Base-by-base conservation (phyloP, 805 yeast genomes). In the Wickerhamomyces mucosus region DNA sequence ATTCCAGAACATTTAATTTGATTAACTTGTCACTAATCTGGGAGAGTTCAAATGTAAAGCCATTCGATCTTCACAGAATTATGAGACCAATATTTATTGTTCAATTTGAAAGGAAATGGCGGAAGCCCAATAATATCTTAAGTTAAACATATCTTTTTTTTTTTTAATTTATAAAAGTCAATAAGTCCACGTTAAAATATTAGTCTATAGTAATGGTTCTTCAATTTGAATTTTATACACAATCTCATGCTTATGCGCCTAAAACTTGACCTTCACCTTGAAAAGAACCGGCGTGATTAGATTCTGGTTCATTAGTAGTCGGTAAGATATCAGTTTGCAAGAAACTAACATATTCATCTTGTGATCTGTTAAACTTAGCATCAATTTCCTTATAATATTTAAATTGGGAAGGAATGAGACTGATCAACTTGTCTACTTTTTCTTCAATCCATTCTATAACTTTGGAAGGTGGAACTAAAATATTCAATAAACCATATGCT, bases 381-480 rank as follows among this genome's bases (percentile, higher is more conserved):
- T 72, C 78, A 26, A 59, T 66, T 56, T 83, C 94, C 36, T 59
- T 65, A 38, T 74, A 65, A 51, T 69, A 83, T 26, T 56, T 57
- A 32, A 80, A 70, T 20, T 68, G 55, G 6, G 58, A 42, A 24
- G 82, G 78, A 38, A 83, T 65, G 36, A 63, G 46, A 7, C 55
- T 55, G 37, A 84, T 84, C 15, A 64, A 56, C 3, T 48, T 48
- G 7, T 61, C 63, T 11, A 78, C 49, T 41, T 69, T 69, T 11
- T 43, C 34, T 56, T 85, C 96, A 33, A 82, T 78, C 55, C 63
- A 73, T 37, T 72, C 68, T 8, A 83, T 68, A 3, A 73, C 48
- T 41, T 71, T 63, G 27, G 78, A 67, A 7, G 86, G 83, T 11
- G 92, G 94, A 27, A 65, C 64, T 37, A 84, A 55, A 29, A 65